These are phyloP conservation scores for Colletotrichum spaethianum DNA, from an alignment of 2,329 filamentous ascomycete genomes.

Conservation along the genomic window DNA sequence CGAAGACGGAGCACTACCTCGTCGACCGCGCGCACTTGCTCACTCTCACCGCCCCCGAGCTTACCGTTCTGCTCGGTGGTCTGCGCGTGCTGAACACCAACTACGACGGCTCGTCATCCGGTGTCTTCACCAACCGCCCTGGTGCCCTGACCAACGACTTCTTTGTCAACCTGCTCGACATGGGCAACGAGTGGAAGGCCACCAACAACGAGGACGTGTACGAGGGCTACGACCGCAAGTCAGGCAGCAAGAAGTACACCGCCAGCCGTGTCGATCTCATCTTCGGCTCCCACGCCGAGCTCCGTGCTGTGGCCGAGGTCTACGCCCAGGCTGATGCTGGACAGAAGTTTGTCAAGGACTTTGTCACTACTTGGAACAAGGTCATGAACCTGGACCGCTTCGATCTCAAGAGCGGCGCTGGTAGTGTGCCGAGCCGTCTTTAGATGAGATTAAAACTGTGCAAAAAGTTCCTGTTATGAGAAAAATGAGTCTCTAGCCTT, in stretches of 20 bases:
- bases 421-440: slow-evolving; percentile 27
- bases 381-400: slow-evolving; percentile 82
- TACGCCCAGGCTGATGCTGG: slow-evolving; percentile 73
- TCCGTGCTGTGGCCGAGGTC: slow-evolving; percentile 79
- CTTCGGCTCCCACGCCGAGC: slow-evolving; percentile 81
- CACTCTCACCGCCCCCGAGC: slow-evolving; percentile 78
- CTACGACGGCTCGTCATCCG: slow-evolving; percentile 77
- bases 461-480: background rate
- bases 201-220: slow-evolving; percentile 68
- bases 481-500: background rate
- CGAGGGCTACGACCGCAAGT: slow-evolving; percentile 76
- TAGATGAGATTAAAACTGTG: background rate
- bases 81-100: slow-evolving; percentile 79
- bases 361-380: slow-evolving; percentile 80
- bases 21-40: slow-evolving; percentile 81
- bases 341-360: slow-evolving; percentile 79
- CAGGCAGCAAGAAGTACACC: slow-evolving; percentile 76
- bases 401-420: slow-evolving; percentile 59
- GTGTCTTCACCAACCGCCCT: slow-evolving; percentile 77
- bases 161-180: slow-evolving; percentile 84
- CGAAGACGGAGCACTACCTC: slow-evolving; percentile 77
- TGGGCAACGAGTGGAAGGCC: slow-evolving; percentile 74
- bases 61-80: slow-evolving; percentile 80
- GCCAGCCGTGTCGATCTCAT: slow-evolving; percentile 79
- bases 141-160: slow-evolving; percentile 84